Percentiles rank a stretch among this genome's conserved stretches.
Evolutionary conservation across 192 early-diverging fungal species (phyloP).

Genomic region (Geranomyces michiganensis): DNA sequence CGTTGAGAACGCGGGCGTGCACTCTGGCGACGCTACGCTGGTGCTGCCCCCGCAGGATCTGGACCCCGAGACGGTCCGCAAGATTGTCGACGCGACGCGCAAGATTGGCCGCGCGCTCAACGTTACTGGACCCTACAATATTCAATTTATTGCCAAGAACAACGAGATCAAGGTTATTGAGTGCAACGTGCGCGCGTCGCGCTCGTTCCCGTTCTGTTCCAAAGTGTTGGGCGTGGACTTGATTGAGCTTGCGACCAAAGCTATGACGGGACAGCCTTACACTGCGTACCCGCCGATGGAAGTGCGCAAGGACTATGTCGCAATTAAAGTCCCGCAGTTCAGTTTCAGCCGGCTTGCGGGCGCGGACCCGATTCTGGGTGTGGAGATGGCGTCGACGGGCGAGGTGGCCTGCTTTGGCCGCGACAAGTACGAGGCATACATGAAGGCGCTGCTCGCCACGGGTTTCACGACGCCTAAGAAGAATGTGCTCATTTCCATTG

Average conservation of each 20-base stretch:
- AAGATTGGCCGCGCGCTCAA: slow-evolving; percentile 93
- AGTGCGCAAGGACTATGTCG: slow-evolving; percentile 80
- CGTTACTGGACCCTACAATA: slow-evolving; percentile 98
- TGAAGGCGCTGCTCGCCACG: slow-evolving; percentile 92
- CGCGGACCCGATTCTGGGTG: slow-evolving; percentile 96
- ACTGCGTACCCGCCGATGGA: slow-evolving; percentile 77
- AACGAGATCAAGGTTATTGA: slow-evolving; percentile 99
- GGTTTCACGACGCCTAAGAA: slow-evolving; percentile 91
- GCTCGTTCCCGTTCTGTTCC: slow-evolving; percentile 97
- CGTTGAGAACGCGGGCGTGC: slow-evolving; percentile 96
- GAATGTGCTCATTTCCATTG: slow-evolving; percentile 96
- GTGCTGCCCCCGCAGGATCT: slow-evolving; percentile 94
- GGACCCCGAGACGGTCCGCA: slow-evolving; percentile 89
- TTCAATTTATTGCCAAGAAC: slow-evolving; percentile 99
- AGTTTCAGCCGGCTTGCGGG: slow-evolving; percentile 92
- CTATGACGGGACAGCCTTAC: slow-evolving; percentile 84
- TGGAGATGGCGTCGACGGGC: slow-evolving; percentile 99
- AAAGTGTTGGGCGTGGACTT: slow-evolving; percentile 94
- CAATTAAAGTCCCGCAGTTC: slow-evolving; percentile 98
- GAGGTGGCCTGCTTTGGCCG: slow-evolving; percentile 98
- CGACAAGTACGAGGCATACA: slow-evolving; percentile 97
- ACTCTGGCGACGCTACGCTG: slow-evolving; percentile 97
- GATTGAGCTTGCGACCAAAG: slow-evolving; percentile 95
- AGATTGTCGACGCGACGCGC: slow-evolving; percentile 88
- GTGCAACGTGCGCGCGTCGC: slow-evolving; percentile 95